Evolutionary conservation across 1,139 yeast species (phyloP).

Genomic region (Taphrina betulina): DNA sequence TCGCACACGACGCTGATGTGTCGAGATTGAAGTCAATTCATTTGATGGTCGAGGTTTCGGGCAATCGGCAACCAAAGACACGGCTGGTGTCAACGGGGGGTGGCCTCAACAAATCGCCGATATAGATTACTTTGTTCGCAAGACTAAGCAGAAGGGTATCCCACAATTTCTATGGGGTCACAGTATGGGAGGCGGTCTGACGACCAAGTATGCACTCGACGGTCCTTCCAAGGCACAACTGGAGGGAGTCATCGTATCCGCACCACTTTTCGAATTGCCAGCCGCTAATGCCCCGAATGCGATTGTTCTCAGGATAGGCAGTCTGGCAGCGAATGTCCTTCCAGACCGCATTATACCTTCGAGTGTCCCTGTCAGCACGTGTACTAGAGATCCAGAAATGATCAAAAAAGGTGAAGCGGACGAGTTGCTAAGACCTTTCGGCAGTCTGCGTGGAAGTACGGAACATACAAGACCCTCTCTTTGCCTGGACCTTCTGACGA

Average conservation of each 20-base stretch:
- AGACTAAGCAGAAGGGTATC: conserved; percentile 39
- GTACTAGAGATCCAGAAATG: conserved; percentile 35
- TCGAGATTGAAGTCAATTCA: conserved; percentile 71
- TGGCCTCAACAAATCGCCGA: conserved; percentile 58
- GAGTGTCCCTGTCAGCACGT: conserved; percentile 27
- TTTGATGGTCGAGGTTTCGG: conserved; percentile 93
- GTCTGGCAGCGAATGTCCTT: conserved; percentile 45
- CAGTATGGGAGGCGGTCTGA: conserved; percentile 95
- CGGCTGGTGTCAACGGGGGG: conserved; percentile 68
- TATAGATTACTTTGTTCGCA: conserved; percentile 60
- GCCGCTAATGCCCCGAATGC: conserved; percentile 29
- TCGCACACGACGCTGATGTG: too few relatives aligned
- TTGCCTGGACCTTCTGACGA: too few relatives aligned
- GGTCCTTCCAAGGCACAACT: conserved; percentile 61
- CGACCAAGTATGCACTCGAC: conserved; percentile 66
- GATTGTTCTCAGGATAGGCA: conserved; percentile 45
- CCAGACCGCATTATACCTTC: conserved; percentile 27
- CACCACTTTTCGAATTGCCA: conserved; percentile 61
- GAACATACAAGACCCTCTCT: too few relatives aligned
- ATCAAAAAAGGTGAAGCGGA: conserved; percentile 35
- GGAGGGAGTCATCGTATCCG: conserved; percentile 59
- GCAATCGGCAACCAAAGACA: conserved; percentile 56
- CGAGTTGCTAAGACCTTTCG: conserved; percentile 31
- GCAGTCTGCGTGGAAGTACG: conserved; percentile 35
- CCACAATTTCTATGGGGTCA: conserved; percentile 68